Evolutionary conservation across 192 early-diverging fungal species (phyloP).

Genomic region (Backusella psychrophila): DNA sequence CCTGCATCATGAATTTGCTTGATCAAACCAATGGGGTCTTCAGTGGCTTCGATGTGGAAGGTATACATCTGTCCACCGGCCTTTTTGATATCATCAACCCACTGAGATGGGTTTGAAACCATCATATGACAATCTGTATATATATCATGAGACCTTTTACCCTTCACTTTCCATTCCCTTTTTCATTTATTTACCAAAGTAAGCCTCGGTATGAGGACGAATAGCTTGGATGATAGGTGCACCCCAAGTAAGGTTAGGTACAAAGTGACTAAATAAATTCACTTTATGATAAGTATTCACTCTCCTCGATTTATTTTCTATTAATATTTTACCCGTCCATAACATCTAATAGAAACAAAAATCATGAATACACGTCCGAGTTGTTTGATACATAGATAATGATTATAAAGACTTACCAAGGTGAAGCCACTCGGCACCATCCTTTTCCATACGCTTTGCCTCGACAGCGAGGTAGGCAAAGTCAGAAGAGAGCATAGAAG

Average conservation of each 20-base stretch:
- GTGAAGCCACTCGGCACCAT: conserved; percentile 92
- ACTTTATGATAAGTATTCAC: not conserved
- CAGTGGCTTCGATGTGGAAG: conserved; percentile 92
- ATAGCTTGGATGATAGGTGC: conserved; percentile 89
- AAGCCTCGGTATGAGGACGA: conserved; percentile 85
- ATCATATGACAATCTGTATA: conserved; percentile 59
- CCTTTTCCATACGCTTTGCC: conserved; percentile 81
- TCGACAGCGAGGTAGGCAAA: conserved; percentile 85
- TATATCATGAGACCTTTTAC: too few species aligned
- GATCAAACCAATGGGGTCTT: conserved; percentile 73
- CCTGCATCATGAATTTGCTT: conserved; percentile 74
- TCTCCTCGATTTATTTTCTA: not conserved
- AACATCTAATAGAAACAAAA: conserved; percentile 58
- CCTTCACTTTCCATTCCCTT: not conserved
- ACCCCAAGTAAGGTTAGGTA: conserved; percentile 94
- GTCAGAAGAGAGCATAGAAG: conserved; percentile 89
- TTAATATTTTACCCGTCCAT: conserved; percentile 79
- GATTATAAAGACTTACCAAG: conserved; percentile 55
- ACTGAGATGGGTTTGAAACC: conserved; percentile 61
- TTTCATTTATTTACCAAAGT: conserved; percentile 58
- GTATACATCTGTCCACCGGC: conserved; percentile 87
- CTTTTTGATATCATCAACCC: conserved; percentile 93
- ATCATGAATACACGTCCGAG: not conserved
- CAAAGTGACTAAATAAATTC: conserved; percentile 75
- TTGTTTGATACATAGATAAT: not conserved